These are phyloP conservation scores for Rostrohypoxylon terebratum DNA, from an alignment of 495 filamentous ascomycete genomes.

Conservation along the genomic window DNA sequence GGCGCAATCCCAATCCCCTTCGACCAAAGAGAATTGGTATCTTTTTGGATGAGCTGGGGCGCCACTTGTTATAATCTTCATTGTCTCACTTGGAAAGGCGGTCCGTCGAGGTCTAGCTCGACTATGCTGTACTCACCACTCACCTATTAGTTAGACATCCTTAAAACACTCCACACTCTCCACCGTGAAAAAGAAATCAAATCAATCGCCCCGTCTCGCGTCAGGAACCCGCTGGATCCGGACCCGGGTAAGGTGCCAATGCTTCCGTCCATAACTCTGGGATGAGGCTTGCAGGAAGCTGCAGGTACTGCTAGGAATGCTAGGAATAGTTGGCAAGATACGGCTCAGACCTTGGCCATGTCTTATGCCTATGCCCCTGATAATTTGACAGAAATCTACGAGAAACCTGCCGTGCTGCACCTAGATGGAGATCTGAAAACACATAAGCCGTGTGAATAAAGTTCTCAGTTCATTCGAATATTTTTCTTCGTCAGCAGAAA, in stretches of 20 bases:
- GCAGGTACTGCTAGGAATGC: conserved; percentile 4
- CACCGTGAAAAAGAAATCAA: background rate
- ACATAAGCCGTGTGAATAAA: conserved; percentile 6
- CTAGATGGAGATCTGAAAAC: conserved; percentile 7
- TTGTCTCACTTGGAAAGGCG: background rate
- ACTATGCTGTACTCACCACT: too few species aligned
- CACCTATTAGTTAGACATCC: background rate
- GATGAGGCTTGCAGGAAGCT: conserved; percentile 15
- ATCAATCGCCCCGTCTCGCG: conserved; percentile 7
- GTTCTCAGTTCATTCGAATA: conserved; percentile 19
- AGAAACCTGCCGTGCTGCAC: conserved; percentile 9
- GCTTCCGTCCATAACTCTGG: conserved; percentile 6
- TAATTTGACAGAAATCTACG: conserved; percentile 3
- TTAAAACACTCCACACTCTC: background rate
- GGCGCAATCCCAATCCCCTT: background rate
- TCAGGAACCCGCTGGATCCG: conserved; percentile 18
- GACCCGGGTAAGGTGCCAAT: conserved; percentile 12
- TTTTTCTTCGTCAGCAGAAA: conserved; percentile 7
- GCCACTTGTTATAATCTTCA: background rate
- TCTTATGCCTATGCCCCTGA: background rate
- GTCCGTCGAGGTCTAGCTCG: background rate
- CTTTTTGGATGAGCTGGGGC: background rate
- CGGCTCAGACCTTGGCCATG: background rate
- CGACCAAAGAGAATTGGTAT: background rate
- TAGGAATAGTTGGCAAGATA: conserved; percentile 4